Evolutionary conservation across 805 yeast species (phyloP).

Genomic region (Babjeviella inositovora): DNA sequence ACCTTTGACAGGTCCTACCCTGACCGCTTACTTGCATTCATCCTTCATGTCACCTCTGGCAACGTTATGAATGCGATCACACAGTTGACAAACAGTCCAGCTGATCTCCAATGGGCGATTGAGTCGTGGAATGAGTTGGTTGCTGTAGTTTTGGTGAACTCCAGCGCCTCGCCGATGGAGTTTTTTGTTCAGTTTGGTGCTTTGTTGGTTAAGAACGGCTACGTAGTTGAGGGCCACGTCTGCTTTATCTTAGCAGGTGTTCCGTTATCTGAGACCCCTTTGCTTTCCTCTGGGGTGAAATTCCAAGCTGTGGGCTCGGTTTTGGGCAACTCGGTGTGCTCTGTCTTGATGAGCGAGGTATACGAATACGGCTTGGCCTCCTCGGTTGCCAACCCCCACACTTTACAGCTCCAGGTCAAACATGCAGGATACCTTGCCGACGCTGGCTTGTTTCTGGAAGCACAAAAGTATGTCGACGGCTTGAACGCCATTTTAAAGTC

Average conservation of each 20-base stretch:
- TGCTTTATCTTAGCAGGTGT: constrained; percentile 28
- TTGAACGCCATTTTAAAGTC: constrained; percentile 16
- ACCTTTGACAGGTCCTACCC: constrained; percentile 16
- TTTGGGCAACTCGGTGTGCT: too few relatives aligned
- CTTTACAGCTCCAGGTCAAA: constrained; percentile 41
- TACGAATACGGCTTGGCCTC: constrained; percentile 38
- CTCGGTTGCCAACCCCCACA: constrained; percentile 24
- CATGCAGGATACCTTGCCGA: constrained; percentile 66
- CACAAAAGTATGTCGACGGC: constrained; percentile 47
- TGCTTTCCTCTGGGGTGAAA: constrained; percentile 11
- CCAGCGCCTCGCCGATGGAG: constrained; percentile 9
- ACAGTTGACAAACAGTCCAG: constrained; percentile 19
- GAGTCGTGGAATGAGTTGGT: constrained; percentile 34
- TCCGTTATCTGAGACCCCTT: constrained; percentile 16
- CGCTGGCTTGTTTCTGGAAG: constrained; percentile 35
- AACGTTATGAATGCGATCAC: constrained; percentile 34
- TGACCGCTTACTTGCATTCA: constrained; percentile 26
- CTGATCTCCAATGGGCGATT: constrained; percentile 30
- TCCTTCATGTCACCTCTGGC: constrained; percentile 53
- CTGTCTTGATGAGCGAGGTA: constrained; percentile 49
- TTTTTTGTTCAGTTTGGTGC: constrained; percentile 36
- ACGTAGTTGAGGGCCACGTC: constrained; percentile 20
- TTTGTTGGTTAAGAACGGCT: constrained; percentile 18
- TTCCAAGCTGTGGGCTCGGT: constrained; percentile 23
- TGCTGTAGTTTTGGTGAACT: constrained; percentile 17